Base-by-base conservation (phyloP, 1,139 yeast species). In the Suhomyces choctaworum region DNA sequence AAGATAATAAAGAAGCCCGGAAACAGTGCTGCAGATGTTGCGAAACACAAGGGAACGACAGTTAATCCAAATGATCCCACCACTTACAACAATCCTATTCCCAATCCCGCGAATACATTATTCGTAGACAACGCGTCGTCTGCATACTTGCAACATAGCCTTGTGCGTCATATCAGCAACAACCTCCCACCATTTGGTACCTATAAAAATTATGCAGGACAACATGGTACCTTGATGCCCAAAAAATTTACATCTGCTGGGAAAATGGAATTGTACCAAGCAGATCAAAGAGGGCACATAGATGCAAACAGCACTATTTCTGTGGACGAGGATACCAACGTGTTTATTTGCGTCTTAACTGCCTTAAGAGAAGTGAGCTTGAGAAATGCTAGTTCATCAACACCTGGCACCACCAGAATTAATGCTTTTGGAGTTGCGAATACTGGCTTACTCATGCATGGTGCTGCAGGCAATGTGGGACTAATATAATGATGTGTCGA, bases 181-280 rank as follows among this genome's bases (percentile, higher is more conserved):
- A 50, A 60, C 17, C 41, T 60, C 32, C 76, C 76, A 0, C 75
- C 75, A 1, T 70, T 70, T 51, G 74, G 73, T 2, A 44, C 49
- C 3, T 64, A 60, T 32, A 56, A 52, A 32, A 72, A 68, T 39
- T 35, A 51, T n/a, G 60, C 46, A 32, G 16, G 23, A 9, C 34
- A 29, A 12, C 11, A n/a, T n/a, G 11, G 21, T 5, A 19, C 23
- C 8, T 27, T 61, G 2, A 38, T 66, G 3, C 73, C 73, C 10
- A 65, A 59, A 41, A 66, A 57, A 41, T 67, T 51, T 41, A 44
- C 58, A 8, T 73, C 67, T 33, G 46, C 52, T 8, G 74, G 71
- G 4, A 56, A 45, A 30, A 37, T 69, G 13, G 71, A 67, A 32
- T 12, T 62, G 4, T 70, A 70, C 41, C 73, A 69, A 40, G 62